Conservation (phyloP, 2,329 filamentous ascomycete genomes). For the Ampelomyces quisqualis region DNA sequence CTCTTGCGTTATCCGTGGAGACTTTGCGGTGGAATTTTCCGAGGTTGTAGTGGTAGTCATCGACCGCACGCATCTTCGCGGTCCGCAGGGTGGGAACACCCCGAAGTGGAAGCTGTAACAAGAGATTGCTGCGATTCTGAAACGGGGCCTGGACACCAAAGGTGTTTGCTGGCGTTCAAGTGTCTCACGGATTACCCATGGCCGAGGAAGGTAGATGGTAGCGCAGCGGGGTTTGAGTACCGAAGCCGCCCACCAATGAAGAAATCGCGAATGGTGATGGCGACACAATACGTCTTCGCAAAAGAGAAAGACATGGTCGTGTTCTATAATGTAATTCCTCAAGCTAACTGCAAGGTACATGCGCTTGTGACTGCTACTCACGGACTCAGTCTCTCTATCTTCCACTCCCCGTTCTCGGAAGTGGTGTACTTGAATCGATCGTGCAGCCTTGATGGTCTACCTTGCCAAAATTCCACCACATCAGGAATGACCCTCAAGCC, state of each 20-base stretch:
- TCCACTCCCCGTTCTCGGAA: slow-evolving; percentile 59
- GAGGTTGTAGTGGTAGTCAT: slow-evolving; percentile 54
- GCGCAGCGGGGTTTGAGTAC: slow-evolving; percentile 8
- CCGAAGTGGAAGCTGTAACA: background rate
- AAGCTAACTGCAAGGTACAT: too few relatives aligned
- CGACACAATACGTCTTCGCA: background rate
- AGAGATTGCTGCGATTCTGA: too few relatives aligned
- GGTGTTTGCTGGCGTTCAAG: background rate
- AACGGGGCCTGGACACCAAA: too few relatives aligned
- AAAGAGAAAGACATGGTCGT: background rate
- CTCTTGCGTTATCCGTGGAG: slow-evolving; percentile 53
- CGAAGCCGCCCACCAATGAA: slow-evolving; percentile 6
- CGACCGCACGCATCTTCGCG: background rate
- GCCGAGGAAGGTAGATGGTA: background rate
- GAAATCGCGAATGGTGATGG: slow-evolving; percentile 6
- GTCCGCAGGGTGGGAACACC: background rate
- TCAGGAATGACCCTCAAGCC: slow-evolving; percentile 83
- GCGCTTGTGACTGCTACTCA: slow-evolving; percentile 35
- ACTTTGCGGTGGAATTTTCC: slow-evolving; percentile 60
- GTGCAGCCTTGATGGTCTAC: slow-evolving; percentile 83
- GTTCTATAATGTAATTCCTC: background rate
- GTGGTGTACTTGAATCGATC: slow-evolving; percentile 87
- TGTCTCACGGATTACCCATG: background rate
- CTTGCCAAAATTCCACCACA: slow-evolving; percentile 94
- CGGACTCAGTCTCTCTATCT: slow-evolving; percentile 72